These are phyloP conservation scores for Graphilbum fragrans DNA, from an alignment of 2,329 filamentous ascomycete genomes.

Conservation along the genomic window DNA sequence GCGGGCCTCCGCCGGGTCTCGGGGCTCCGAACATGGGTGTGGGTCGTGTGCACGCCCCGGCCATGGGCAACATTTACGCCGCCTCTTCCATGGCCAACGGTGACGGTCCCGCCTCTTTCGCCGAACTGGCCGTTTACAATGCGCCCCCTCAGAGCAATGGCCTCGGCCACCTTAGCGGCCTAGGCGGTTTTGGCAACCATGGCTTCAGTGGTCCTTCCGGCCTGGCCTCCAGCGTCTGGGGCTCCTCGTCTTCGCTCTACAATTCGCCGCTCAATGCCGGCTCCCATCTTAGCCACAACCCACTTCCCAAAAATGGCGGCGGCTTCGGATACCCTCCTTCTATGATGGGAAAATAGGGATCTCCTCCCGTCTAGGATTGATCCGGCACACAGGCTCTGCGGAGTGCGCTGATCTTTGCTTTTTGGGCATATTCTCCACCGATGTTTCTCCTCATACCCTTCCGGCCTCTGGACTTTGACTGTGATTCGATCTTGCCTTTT, in stretches of 20 bases:
- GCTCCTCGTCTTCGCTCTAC: slow-evolving; percentile 6
- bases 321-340: slow-evolving; percentile 12
- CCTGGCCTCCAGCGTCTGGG: slow-evolving; percentile 11
- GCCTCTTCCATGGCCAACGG: neutral
- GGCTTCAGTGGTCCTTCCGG: neutral
- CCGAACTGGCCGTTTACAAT: no score
- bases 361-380: no score
- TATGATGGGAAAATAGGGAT: slow-evolving; percentile 15
- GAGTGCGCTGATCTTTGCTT: no score
- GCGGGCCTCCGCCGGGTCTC: slow-evolving; percentile 73
- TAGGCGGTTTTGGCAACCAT: neutral
- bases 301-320: neutral
- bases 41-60: slow-evolving; percentile 9
- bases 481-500: neutral
- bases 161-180: neutral
- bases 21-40: slow-evolving; percentile 50
- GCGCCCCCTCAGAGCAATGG: neutral
- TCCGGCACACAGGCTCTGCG: no score
- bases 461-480: neutral
- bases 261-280: neutral
- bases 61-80: neutral
- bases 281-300: neutral
- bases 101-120: no score
- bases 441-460: no score
- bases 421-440: no score